These are phyloP conservation scores for Psidium guajava DNA, from an alignment of 345 rosid genomes.

Conservation along the genomic window DNA sequence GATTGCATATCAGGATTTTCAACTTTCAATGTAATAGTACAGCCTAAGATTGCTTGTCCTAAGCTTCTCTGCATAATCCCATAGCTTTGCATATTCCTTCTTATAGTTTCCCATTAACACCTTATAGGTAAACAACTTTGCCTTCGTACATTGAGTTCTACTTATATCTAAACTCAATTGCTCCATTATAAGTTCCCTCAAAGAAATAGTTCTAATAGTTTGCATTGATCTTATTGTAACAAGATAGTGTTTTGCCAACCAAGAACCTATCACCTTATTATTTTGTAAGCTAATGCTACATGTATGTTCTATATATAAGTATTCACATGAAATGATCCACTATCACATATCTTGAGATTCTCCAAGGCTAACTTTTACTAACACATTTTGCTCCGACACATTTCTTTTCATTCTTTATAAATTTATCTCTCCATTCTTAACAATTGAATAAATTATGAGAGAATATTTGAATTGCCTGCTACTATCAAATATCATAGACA, in stretches of 20 bases:
- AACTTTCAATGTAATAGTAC: not conserved
- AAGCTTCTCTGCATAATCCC: not conserved
- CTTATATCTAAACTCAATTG: not conserved
- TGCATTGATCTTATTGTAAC: no score
- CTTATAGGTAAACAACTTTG: not conserved
- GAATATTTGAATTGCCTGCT: not conserved
- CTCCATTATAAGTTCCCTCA: no score
- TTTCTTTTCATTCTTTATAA: not conserved
- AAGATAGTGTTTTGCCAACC: not conserved
- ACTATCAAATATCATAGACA: not conserved
- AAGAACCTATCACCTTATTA: not conserved
- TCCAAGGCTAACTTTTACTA: not conserved
- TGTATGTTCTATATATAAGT: no score
- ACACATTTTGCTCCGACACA: not conserved
- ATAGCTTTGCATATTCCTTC: not conserved
- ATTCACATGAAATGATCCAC: not conserved
- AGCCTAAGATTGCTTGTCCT: not conserved
- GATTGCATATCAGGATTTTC: not conserved
- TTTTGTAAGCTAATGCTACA: not conserved
- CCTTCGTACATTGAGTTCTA: not conserved
- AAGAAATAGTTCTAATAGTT: no score
- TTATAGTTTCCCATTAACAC: not conserved
- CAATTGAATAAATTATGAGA: not conserved
- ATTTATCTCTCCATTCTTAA: accelerated
- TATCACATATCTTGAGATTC: not conserved